A percentile compares a stretch with the other conserved stretches of the same genome.
phyloP scores from a whole-genome alignment of 768 basidiomycete species.

The Amylocystis lapponica region DNA sequence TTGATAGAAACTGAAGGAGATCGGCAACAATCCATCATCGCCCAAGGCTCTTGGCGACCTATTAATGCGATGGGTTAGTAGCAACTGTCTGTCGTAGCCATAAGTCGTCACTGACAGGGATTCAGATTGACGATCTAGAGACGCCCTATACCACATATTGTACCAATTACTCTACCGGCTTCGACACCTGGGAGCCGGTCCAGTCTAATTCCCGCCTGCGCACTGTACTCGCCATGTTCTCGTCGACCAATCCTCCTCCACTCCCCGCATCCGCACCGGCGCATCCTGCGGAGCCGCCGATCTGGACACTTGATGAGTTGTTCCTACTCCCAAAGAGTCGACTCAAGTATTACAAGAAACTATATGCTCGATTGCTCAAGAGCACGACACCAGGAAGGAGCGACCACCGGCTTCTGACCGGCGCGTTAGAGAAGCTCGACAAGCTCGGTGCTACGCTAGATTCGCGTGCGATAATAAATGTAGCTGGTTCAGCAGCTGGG shows the following conservation, averaged over 20 bases:
- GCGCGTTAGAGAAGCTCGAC: conserved; percentile 79
- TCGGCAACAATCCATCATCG: conserved; percentile 81
- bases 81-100: not conserved
- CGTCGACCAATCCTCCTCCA: conserved; percentile 56
- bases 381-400: conserved; percentile 81
- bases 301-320: conserved; percentile 83
- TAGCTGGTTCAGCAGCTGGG: conserved; percentile 30
- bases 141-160: conserved; percentile 82
- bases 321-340: conserved; percentile 84
- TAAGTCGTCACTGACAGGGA: conserved; percentile 7
- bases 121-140: conserved; percentile 87
- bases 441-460: conserved; percentile 64
- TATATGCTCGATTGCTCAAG: conserved; percentile 81
- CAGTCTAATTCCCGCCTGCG: conserved; percentile 68
- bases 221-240: conserved; percentile 63
- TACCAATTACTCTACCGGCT: conserved; percentile 64
- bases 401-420: conserved; percentile 76
- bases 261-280: conserved; percentile 30
- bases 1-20: conserved; percentile 84
- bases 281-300: conserved; percentile 30
- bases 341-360: conserved; percentile 86
- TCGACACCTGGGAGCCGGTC: conserved; percentile 81
- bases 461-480: conserved; percentile 46
- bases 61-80: conserved; percentile 91
- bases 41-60: conserved; percentile 94